A percentile compares a stretch with the other conserved stretches of the same genome.
Evolutionary conservation across 208 protist genomes (phyloP).

Genomic region (Leishmania braziliensis): DNA sequence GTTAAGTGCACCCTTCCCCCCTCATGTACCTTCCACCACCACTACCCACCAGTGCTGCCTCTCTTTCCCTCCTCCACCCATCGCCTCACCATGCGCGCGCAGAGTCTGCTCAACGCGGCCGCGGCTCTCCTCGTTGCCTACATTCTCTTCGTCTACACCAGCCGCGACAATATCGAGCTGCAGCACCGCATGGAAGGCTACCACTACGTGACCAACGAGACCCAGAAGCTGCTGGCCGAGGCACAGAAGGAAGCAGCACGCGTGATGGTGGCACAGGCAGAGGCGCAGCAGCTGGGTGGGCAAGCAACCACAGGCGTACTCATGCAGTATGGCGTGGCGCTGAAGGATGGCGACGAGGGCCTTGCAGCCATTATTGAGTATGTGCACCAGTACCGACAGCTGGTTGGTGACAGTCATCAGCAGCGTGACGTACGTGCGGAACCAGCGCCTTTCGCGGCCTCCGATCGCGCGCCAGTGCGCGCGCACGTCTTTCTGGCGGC

Average conservation of each 20-base stretch:
- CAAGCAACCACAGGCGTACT: slow-evolving; percentile 4
- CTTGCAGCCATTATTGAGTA: slow-evolving; percentile 30
- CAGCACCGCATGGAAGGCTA: slow-evolving; percentile 17
- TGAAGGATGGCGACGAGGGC: slow-evolving; percentile 30
- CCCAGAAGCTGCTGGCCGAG: slow-evolving; percentile 35
- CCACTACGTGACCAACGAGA: slow-evolving; percentile 35
- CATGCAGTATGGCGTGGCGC: slow-evolving; percentile 28
- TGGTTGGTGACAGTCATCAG: not conserved
- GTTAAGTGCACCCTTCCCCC: not conserved
- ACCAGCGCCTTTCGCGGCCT: not conserved
- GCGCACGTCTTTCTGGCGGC: slow-evolving; percentile 60
- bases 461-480: slow-evolving; percentile 14
- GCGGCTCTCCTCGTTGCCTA: slow-evolving; percentile 25
- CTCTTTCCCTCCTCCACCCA: not conserved
- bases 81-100: slow-evolving; percentile 9
- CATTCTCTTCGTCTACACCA: slow-evolving; percentile 28
- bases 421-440: not conserved
- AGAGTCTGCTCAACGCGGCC: slow-evolving; percentile 15
- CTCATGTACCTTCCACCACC: not conserved
- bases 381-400: slow-evolving; percentile 27
- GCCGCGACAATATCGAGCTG: slow-evolving; percentile 20
- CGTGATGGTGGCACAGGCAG: slow-evolving; percentile 19
- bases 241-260: slow-evolving; percentile 27
- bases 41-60: not conserved
- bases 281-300: slow-evolving; percentile 4